Evolutionary conservation across 352 stramenopile species (phyloP).

Genomic region (Phytophthora pseudosyringae): DNA sequence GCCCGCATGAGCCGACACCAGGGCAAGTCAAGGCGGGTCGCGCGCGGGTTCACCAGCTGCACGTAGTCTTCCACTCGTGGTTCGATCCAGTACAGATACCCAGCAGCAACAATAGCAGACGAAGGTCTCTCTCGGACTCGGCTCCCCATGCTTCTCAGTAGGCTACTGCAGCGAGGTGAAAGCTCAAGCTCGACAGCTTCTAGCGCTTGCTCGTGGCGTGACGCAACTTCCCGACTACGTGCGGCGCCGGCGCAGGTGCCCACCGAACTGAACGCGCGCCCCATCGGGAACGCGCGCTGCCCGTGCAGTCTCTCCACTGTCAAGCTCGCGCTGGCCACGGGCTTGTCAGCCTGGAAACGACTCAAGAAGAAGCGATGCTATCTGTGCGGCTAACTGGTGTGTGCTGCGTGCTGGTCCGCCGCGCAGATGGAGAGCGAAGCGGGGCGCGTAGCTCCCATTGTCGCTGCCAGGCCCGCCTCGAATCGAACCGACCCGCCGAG

Average conservation of each 20-base stretch:
- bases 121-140: not conserved
- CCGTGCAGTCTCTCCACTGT: slow-evolving; percentile 36
- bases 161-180: not conserved
- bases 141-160: not conserved
- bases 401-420: slow-evolving; percentile 15
- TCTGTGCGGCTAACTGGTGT: slow-evolving; percentile 37
- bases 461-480: slow-evolving; percentile 16
- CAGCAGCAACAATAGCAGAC: not conserved
- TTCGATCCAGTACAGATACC: slow-evolving; percentile 11
- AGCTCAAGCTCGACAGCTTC: slow-evolving; percentile 25
- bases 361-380: slow-evolving; percentile 34
- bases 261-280: slow-evolving; percentile 3
- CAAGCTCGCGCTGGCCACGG: slow-evolving; percentile 14
- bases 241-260: slow-evolving; percentile 43
- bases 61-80: slow-evolving; percentile 39
- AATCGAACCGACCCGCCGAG: not conserved
- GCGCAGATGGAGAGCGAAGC: slow-evolving; percentile 28
- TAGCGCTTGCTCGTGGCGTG: slow-evolving; percentile 26
- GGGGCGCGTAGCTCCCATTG: slow-evolving; percentile 28
- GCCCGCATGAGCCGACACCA: slow-evolving; percentile 1
- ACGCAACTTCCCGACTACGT: slow-evolving; percentile 40
- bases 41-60: slow-evolving; percentile 37
- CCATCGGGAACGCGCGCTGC: slow-evolving; percentile 40
- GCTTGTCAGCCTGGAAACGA: not conserved
- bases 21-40: slow-evolving; percentile 12